Evolutionary conservation across 176 grass and related monocot genomes (phyloP).

Genomic region (Secale cereale): DNA sequence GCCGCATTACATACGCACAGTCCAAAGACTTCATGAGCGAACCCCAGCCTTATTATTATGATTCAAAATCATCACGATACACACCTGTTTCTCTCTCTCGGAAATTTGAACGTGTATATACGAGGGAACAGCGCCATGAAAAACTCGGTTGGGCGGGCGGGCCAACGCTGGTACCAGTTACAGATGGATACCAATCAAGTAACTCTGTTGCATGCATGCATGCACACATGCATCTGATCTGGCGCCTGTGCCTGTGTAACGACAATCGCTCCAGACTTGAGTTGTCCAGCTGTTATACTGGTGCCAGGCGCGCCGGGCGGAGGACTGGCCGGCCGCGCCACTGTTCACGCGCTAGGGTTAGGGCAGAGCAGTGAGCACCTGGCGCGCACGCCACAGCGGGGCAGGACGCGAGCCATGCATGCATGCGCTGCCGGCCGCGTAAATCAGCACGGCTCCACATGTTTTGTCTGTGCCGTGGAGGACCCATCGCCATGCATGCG

Average conservation of each 20-base stretch:
- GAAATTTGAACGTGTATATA: too few relatives aligned
- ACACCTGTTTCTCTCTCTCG: too few relatives aligned
- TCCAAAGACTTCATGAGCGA: not conserved
- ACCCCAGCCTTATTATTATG: not conserved
- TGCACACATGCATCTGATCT: not conserved
- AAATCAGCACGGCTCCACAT: constrained; percentile 28
- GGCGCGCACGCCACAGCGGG: not conserved
- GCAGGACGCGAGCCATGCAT: not conserved
- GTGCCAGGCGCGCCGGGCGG: not conserved
- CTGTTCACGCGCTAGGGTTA: constrained; percentile 28
- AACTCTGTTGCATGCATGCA: not conserved
- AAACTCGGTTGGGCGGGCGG: not conserved
- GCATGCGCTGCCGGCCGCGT: not conserved
- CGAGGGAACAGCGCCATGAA: too few relatives aligned
- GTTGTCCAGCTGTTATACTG: constrained; percentile 4
- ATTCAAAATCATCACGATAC: not conserved
- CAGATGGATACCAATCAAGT: not conserved
- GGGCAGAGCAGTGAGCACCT: constrained; percentile 16
- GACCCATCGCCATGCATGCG: not conserved
- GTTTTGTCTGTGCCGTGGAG: not conserved
- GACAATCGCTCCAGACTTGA: constrained; percentile 7
- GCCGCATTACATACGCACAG: not conserved
- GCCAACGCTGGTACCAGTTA: not conserved
- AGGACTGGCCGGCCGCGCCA: not conserved
- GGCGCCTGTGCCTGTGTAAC: not conserved